Percentiles rank a stretch among this genome's conserved stretches.
Evolutionary conservation across 306 rosid genomes (phyloP).

Genomic region (Geum urbanum): DNA sequence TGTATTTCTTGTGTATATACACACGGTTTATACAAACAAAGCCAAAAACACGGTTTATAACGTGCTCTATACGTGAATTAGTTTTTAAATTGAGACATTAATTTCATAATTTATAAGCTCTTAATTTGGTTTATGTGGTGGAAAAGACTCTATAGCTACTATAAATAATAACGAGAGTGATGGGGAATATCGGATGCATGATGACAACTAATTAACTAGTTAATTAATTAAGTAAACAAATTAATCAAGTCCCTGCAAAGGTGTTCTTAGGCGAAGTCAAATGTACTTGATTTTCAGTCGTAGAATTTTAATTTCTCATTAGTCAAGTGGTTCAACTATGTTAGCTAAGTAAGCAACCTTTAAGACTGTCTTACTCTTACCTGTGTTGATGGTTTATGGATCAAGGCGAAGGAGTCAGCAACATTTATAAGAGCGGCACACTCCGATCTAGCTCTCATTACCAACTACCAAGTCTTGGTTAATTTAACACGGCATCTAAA

Average conservation of each 20-base stretch:
- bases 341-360: constrained; percentile 3
- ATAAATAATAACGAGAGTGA: background rate
- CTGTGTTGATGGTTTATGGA: background rate
- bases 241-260: background rate
- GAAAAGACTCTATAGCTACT: background rate
- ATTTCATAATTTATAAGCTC: background rate
- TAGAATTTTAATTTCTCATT: background rate
- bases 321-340: background rate
- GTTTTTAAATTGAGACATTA: background rate
- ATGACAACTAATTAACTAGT: background rate
- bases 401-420: constrained; percentile 3
- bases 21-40: too few species aligned
- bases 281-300: background rate
- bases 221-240: background rate
- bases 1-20: too few species aligned
- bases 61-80: background rate
- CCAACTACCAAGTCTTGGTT: background rate
- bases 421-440: background rate
- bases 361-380: background rate
- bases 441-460: background rate
- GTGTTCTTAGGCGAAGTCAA: background rate
- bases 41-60: too few species aligned
- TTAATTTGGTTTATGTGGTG: background rate
- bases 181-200: background rate
- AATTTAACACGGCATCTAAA: background rate